Base-by-base conservation (phyloP, 2,329 filamentous ascomycete genomes). In the Trichoderma sp. region DNA sequence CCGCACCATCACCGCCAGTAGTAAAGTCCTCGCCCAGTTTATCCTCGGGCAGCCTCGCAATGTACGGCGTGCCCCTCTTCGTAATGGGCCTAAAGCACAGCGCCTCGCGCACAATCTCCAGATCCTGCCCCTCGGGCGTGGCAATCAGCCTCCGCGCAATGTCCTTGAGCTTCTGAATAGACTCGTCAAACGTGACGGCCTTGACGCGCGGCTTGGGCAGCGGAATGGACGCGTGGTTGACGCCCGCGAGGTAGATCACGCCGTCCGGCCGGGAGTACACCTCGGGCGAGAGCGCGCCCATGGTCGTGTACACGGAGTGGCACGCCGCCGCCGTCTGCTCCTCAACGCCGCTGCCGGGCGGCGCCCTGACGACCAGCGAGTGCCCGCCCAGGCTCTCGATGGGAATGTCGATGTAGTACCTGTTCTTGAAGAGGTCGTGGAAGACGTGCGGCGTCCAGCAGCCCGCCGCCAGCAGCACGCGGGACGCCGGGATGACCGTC, bases 1-100 rank as follows among this genome's bases (percentile, higher is more conserved):
- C 69, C 44, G 74, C 72, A 7, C 34, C 34, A 14, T 5, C 34
- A 80, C 86, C 65, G 34, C 71, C 5, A 28, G 30, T 9, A 30
- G 30, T 76, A 7, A 83, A 72, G 0, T 78, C 77, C 14, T 71
- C 72, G 1, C 86, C 87, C 3, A 92, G 79, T 50, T 81, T 78
- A 14, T 76, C 72, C 68, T 90, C 86, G 1, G 79, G 75, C 28
- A 92, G 76, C 41, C 83, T 79, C 3, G 81, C 78, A 10, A 93
- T 72, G 28, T 92, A 84, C 0, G 91, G 90, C 28, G 79, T 80
- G 0, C 90, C 90, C 58, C 80, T 82, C 1, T 80, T 77, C 24
- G 89, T 89, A 3, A 90, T 83, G 0, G 91, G 90, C 14, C 91
- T 83, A 76, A 92, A 93, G 73, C 91, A 94, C 64, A 93, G 73